Conservation (phyloP, 2,329 filamentous ascomycete genomes). For the Diaporthe aspalathi region DNA sequence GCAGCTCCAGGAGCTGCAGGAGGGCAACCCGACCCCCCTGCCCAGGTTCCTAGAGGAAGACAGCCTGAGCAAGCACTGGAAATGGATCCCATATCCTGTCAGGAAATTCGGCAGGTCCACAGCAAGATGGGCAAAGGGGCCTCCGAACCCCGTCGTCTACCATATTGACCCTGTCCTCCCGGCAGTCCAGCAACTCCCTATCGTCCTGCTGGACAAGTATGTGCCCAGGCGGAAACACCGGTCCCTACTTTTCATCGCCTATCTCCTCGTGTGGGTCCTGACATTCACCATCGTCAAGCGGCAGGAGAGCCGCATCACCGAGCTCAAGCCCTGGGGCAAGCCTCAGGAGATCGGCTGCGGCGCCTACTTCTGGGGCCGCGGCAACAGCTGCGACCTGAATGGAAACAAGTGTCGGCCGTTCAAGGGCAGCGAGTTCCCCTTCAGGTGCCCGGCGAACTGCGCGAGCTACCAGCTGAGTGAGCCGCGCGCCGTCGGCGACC, state of each 20-base stretch:
- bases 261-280: constrained; percentile 75
- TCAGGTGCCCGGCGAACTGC: constrained; percentile 81
- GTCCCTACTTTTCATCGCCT: constrained; percentile 67
- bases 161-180: constrained; percentile 73
- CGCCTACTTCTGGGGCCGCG: constrained; percentile 75
- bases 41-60: constrained; percentile 72
- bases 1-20: constrained; percentile 60
- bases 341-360: constrained; percentile 75
- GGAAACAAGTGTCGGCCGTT: constrained; percentile 82
- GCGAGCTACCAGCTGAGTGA: constrained; percentile 73
- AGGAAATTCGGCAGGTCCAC: constrained; percentile 58
- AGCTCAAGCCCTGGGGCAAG: constrained; percentile 75
- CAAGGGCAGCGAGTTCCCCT: constrained; percentile 74
- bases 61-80: constrained; percentile 60
- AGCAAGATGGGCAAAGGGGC: constrained; percentile 66
- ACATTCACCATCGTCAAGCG: constrained; percentile 77
- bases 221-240: constrained; percentile 71
- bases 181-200: constrained; percentile 73
- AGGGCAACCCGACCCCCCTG: constrained; percentile 58
- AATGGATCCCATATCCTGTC: constrained; percentile 69
- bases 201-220: constrained; percentile 70
- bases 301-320: constrained; percentile 67
- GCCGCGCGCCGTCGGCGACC: constrained; percentile 78
- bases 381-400: constrained; percentile 79
- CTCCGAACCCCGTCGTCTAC: constrained; percentile 62